These are phyloP conservation scores for Fusarium stilboides DNA, from an alignment of 2,329 filamentous ascomycete genomes.

Conservation along the genomic window DNA sequence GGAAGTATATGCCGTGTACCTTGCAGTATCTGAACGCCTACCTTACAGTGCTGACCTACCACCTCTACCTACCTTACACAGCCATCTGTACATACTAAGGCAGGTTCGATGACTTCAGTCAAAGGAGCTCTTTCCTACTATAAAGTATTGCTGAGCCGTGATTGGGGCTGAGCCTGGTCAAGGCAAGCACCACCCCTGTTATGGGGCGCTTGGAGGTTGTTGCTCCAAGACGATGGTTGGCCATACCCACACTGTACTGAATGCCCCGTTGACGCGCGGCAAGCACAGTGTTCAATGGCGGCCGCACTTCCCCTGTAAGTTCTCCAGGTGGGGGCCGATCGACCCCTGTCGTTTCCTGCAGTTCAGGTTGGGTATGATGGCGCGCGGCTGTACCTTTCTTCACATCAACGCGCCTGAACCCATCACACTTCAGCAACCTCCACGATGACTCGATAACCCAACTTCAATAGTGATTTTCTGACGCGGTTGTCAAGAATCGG, in stretches of 20 bases:
- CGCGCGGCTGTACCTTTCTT: conserved; percentile 48
- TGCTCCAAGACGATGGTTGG: background rate
- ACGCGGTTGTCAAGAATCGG: conserved; percentile 26
- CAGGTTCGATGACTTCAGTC: conserved; percentile 39
- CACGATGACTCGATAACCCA: conserved; percentile 32
- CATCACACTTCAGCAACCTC: conserved; percentile 32
- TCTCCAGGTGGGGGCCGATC: conserved; percentile 38
- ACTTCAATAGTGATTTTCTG: conserved; percentile 24
- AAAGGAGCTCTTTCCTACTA: conserved; percentile 39
- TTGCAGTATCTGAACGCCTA: conserved; percentile 36
- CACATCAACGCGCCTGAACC: conserved; percentile 44
- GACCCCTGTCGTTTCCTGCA: conserved; percentile 40
- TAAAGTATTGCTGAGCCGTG: conserved; percentile 35
- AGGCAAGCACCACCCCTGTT: conserved; percentile 37
- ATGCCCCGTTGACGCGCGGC: background rate
- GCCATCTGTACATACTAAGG: conserved; percentile 40
- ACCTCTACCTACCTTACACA: conserved; percentile 5
- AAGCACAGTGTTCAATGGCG: conserved; percentile 40
- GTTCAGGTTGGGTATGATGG: conserved; percentile 39
- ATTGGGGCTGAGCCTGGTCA: conserved; percentile 25
- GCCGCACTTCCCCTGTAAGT: conserved; percentile 14
- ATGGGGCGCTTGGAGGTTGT: conserved; percentile 40
- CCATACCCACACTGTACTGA: conserved; percentile 29
- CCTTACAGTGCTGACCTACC: conserved; percentile 36
- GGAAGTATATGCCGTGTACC: conserved; percentile 34